Percentiles rank a stretch among this genome's conserved stretches.
These are phyloP conservation scores for Geranium rotundifolium DNA, from an alignment of 345 rosid species.

Conservation along the genomic window DNA sequence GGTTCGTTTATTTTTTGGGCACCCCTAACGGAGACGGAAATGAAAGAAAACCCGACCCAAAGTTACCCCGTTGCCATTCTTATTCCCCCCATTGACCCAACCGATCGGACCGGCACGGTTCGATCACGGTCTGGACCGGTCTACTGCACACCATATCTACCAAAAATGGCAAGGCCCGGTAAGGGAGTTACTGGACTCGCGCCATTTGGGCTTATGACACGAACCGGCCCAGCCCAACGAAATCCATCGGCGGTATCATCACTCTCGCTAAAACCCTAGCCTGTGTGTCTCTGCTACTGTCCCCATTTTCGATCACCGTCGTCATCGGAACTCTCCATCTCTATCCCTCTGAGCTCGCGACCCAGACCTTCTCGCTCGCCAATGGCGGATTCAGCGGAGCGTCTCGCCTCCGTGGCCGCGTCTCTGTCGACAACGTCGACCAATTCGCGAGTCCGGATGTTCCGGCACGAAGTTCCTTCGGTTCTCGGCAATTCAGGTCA, in stretches of 20 bases:
- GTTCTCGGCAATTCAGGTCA: conserved; percentile 34
- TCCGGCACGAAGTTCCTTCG: conserved; percentile 53
- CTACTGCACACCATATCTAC: no score
- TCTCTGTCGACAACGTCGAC: conserved; percentile 60
- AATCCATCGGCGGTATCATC: background rate
- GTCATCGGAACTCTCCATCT: background rate
- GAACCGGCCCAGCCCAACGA: background rate
- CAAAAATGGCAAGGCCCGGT: no score
- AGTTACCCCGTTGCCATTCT: no score
- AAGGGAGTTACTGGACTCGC: no score
- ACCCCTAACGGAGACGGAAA: no score
- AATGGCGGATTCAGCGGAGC: conserved; percentile 52
- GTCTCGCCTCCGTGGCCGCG: conserved; percentile 40
- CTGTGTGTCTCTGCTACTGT: background rate
- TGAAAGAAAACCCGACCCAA: no score
- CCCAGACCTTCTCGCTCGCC: background rate
- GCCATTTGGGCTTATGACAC: background rate
- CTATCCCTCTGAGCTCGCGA: background rate
- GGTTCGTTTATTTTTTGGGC: no score
- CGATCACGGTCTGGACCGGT: no score
- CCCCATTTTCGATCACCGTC: background rate
- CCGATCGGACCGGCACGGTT: no score
- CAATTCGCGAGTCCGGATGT: conserved; percentile 49
- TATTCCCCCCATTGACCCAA: no score
- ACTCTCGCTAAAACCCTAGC: background rate